A percentile compares a stretch with the other conserved stretches of the same genome.
phyloP scores from a whole-genome alignment of 177 flowering plant species.

The Vitis hybrid region DNA sequence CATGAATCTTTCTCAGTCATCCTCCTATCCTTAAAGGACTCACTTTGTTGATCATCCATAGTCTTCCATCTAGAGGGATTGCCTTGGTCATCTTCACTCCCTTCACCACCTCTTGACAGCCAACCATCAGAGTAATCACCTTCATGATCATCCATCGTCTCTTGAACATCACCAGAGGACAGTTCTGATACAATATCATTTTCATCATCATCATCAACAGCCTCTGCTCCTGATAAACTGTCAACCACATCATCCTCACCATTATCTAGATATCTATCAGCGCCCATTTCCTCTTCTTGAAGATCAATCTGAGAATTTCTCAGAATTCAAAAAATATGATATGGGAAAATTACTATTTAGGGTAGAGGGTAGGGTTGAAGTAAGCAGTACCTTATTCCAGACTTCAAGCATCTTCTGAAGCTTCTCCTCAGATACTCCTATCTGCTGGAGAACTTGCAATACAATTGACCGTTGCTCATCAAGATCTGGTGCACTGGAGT shows the following conservation, averaged over 20 bases:
- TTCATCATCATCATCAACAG: constrained; percentile 9
- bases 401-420: constrained; percentile 90
- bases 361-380: not conserved
- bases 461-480: constrained; percentile 81
- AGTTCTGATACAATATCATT: constrained; percentile 9
- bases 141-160: constrained; percentile 21
- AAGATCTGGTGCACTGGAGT: constrained; percentile 75
- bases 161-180: constrained; percentile 10
- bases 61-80: constrained; percentile 7
- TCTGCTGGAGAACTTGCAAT: constrained; percentile 77
- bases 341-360: not conserved
- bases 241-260: constrained; percentile 30
- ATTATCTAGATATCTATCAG: constrained; percentile 28
- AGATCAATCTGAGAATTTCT: constrained; percentile 62
- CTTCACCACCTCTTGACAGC: constrained; percentile 34
- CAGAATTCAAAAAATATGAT: constrained; percentile 1
- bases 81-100: constrained; percentile 20
- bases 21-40: constrained; percentile 11
- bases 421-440: constrained; percentile 86
- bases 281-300: constrained; percentile 32
- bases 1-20: constrained; percentile 20
- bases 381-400: constrained; percentile 80
- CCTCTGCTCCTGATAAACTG: constrained; percentile 17
- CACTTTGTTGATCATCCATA: constrained; percentile 18
- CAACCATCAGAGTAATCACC: constrained; percentile 36